phyloP scores from a whole-genome alignment of 352 stramenopile species.

The Pythium aristosporum region DNA sequence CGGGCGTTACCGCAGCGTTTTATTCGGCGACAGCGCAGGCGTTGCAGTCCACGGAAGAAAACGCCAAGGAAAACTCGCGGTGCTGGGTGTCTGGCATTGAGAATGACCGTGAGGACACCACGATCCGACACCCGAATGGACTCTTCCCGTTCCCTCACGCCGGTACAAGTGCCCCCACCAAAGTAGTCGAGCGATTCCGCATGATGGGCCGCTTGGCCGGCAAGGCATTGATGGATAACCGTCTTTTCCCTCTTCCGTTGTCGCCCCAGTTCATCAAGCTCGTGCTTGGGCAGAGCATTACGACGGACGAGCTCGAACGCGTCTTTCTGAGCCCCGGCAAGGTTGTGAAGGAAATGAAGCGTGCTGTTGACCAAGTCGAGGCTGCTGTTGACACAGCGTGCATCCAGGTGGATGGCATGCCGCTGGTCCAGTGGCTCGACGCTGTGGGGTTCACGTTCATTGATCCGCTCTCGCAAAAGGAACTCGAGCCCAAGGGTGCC shows the following conservation, averaged over 20 bases:
- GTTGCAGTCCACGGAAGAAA: constrained; percentile 56
- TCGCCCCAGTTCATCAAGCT: constrained; percentile 78
- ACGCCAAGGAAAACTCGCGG: constrained; percentile 30
- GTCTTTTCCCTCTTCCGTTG: constrained; percentile 68
- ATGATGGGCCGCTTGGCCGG: constrained; percentile 80
- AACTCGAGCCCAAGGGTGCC: constrained; percentile 45
- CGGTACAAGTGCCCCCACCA: constrained; percentile 9
- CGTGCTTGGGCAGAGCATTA: constrained; percentile 62
- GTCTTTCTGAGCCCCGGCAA: constrained; percentile 70
- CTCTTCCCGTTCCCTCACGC: constrained; percentile 71
- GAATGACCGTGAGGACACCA: constrained; percentile 34
- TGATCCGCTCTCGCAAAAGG: constrained; percentile 72
- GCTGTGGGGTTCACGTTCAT: constrained; percentile 74
- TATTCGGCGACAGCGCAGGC: constrained; percentile 78
- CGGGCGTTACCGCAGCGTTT: constrained; percentile 81
- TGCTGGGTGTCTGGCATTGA: constrained; percentile 68
- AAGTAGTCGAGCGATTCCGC: constrained; percentile 68
- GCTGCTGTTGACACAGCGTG: constrained; percentile 32
- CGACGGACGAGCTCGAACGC: constrained; percentile 41
- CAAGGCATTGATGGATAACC: constrained; percentile 83
- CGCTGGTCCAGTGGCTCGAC: constrained; percentile 53
- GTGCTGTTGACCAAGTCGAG: constrained; percentile 7
- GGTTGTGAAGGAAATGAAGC: constrained; percentile 59
- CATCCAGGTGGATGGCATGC: constrained; percentile 63
- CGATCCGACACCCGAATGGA: constrained; percentile 77